Evolutionary conservation across 2,329 filamentous ascomycete species (phyloP).

Genomic region (Tolypocladium cylindrosporum): DNA sequence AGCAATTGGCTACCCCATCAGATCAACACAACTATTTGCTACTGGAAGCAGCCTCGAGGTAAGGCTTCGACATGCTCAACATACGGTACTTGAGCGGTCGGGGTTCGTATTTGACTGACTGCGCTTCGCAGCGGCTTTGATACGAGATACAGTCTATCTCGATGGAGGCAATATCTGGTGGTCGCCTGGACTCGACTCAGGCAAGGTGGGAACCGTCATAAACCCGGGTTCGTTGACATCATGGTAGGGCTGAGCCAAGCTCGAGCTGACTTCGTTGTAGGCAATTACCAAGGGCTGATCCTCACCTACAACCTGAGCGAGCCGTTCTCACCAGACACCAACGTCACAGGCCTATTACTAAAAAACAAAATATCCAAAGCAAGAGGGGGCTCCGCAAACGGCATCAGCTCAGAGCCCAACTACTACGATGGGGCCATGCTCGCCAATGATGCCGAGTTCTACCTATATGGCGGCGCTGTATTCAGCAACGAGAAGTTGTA

Average conservation of each 20-base stretch:
- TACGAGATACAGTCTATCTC: conserved; percentile 54
- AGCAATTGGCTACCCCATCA: conserved; percentile 39
- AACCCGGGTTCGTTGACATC: conserved; percentile 30
- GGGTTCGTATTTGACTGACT: conserved; percentile 9
- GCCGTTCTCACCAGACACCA: conserved; percentile 40
- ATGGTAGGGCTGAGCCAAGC: neutral
- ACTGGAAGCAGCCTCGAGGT: conserved; percentile 41
- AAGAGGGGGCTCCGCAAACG: conserved; percentile 32
- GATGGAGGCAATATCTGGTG: conserved; percentile 52
- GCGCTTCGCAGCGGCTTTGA: conserved; percentile 35
- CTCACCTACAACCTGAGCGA: conserved; percentile 49
- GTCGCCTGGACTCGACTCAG: conserved; percentile 38
- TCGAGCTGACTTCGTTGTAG: conserved; percentile 21
- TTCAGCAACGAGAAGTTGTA: conserved; percentile 22
- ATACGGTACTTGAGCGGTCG: neutral
- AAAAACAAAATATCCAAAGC: conserved; percentile 34
- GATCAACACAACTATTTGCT: conserved; percentile 49
- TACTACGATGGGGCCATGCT: conserved; percentile 56
- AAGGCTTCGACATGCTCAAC: neutral
- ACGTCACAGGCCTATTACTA: conserved; percentile 42
- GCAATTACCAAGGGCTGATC: conserved; percentile 40
- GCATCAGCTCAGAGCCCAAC: conserved; percentile 43
- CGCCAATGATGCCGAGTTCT: conserved; percentile 53
- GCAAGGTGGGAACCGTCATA: conserved; percentile 15
- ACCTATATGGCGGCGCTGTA: conserved; percentile 51